Evolutionary conservation across 768 basidiomycete species (phyloP), one percentile per base, ranked within the genome.

Genomic region (Hypholoma sublateritium): DNA sequence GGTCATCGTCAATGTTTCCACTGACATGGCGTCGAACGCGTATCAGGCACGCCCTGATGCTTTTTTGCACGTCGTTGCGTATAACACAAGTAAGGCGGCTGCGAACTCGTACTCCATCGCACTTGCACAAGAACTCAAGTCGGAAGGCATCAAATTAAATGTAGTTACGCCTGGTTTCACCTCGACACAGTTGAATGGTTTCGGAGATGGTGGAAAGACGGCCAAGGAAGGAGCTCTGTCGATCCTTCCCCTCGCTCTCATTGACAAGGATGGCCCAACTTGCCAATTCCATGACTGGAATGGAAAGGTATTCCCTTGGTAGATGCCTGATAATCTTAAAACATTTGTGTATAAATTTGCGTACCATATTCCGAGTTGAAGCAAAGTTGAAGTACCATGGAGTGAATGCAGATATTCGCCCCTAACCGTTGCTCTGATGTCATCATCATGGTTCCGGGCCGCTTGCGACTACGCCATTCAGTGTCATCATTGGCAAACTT

Each of bases 81-180:
- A 89, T 66, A 88, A 88, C 62, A 84, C 87, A 1, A 86, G 83
- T 58, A 89, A 89, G 72, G 87, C 83, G 0, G 89, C 88, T 7
- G 83, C 82, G 0, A 83, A 85, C 45, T 80, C 80, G 42, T 81
- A 89, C 49, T 73, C 78, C 0, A 84, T 82, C 56, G 81, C 80
- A 1, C 72, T 89, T n/a, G 84, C 87, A 1, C 77, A 82, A 14
- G 86, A 88, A 67, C 77, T 88, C 72, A 77, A 76, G 2, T 61
- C 68, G 17, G 72, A 77, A 54, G 68, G 68, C 19, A 84, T 89
- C 60, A 80, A 81, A 56, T 82, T 86, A 43, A 89, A 89, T 65
- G 73, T 77, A 1, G 70, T 87, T 4, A 84, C 84, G 0, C 88
- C 88, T 14, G 88, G 88, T 0, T 87, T 70, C 56, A 80, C 75